phyloP scores from a whole-genome alignment of 1,139 yeast genomes.

The Yamadazyma epiphylla region DNA sequence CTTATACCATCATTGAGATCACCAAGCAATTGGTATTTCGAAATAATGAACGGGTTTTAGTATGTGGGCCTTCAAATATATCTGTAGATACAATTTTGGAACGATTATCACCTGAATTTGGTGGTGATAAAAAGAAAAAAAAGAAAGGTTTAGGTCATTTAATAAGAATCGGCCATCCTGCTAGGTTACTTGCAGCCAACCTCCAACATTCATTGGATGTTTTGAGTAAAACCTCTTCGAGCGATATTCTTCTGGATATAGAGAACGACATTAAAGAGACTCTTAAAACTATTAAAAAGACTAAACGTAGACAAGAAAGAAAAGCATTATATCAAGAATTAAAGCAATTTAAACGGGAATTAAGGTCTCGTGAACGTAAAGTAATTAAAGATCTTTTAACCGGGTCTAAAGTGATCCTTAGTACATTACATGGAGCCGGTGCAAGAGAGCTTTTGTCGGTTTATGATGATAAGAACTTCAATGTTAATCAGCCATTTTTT shows the following conservation, averaged over 20 bases:
- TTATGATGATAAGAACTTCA: slow-evolving; percentile 23
- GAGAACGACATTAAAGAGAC: slow-evolving; percentile 65
- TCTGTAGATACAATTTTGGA: slow-evolving; percentile 91
- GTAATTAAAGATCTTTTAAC: slow-evolving; percentile 56
- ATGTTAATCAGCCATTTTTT: slow-evolving; percentile 43
- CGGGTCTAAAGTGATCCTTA: slow-evolving; percentile 65
- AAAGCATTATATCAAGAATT: slow-evolving; percentile 66
- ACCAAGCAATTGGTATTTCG: slow-evolving; percentile 65
- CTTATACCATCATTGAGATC: slow-evolving; percentile 82
- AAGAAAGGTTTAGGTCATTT: slow-evolving; percentile 29
- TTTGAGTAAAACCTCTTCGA: slow-evolving; percentile 53
- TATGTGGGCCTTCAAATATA: slow-evolving; percentile 95
- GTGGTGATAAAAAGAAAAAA: slow-evolving; percentile 13
- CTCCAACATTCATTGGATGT: slow-evolving; percentile 75
- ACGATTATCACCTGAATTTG: slow-evolving; percentile 49
- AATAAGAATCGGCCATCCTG: slow-evolving; percentile 90
- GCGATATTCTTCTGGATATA: slow-evolving; percentile 64
- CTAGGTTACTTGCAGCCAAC: slow-evolving; percentile 64
- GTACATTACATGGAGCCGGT: slow-evolving; percentile 89
- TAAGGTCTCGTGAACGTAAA: slow-evolving; percentile 61
- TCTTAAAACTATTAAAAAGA: slow-evolving; percentile 57
- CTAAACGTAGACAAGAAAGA: slow-evolving; percentile 62
- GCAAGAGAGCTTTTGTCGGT: slow-evolving; percentile 58
- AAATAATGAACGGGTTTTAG: slow-evolving; percentile 64
- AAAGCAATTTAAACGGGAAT: slow-evolving; percentile 65